Evolutionary conservation across 140 eudicot species (phyloP).

Genomic region (Oenanthe javanica): DNA sequence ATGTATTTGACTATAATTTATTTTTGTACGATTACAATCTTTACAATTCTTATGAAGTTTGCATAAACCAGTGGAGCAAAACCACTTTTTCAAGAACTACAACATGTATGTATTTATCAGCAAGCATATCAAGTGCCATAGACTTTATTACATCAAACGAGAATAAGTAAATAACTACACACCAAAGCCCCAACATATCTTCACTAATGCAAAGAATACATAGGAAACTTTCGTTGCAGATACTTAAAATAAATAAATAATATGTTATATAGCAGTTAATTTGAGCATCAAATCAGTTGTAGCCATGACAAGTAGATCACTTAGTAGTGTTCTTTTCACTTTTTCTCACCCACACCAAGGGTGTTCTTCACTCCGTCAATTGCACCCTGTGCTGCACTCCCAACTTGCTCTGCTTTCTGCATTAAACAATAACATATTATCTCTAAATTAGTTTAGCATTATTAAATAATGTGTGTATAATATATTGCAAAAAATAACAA

Average conservation of each 20-base stretch:
- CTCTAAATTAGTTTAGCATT: neutral
- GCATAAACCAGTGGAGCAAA: too few relatives aligned
- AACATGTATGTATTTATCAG: neutral
- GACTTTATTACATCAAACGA: slow-evolving; percentile 3
- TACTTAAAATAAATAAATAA: neutral
- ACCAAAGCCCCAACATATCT: neutral
- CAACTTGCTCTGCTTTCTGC: slow-evolving; percentile 51
- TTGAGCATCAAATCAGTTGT: neutral
- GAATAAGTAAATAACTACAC: neutral
- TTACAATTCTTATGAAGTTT: too few relatives aligned
- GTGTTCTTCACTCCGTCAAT: slow-evolving; percentile 53
- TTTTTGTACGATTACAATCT: too few relatives aligned
- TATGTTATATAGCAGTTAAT: neutral
- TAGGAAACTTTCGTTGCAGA: neutral
- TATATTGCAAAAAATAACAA: neutral
- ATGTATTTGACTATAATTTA: too few relatives aligned
- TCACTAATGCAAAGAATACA: neutral
- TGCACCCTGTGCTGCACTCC: slow-evolving; percentile 46
- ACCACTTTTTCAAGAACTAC: neutral
- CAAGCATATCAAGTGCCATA: neutral
- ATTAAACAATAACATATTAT: neutral
- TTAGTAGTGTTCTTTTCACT: slow-evolving; percentile 16
- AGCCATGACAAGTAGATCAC: neutral
- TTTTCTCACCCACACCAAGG: slow-evolving; percentile 37
- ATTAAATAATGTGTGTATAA: too few relatives aligned